Conservation (phyloP, 352 stramenopile genomes). For the Peronosclerospora sorghi region DNA sequence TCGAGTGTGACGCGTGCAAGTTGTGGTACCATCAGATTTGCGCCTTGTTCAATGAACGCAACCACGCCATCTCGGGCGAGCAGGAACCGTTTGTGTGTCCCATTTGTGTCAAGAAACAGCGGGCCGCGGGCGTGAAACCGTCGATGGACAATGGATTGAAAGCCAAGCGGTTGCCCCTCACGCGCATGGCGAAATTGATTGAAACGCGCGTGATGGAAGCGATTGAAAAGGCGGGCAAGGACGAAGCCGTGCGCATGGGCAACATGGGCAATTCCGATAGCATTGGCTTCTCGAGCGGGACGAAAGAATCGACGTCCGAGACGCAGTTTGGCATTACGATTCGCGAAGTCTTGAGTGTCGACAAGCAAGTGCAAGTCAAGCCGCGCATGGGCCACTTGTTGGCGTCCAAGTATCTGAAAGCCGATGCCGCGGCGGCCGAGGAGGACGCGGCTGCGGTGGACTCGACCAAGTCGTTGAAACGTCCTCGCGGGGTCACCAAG, state of each 20-base stretch:
- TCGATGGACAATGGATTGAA: constrained; percentile 77
- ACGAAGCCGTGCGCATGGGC: constrained; percentile 70
- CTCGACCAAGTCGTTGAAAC: constrained; percentile 59
- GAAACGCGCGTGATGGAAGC: constrained; percentile 66
- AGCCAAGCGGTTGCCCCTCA: constrained; percentile 66
- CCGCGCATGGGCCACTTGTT: constrained; percentile 73
- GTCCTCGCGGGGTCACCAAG: constrained; percentile 24
- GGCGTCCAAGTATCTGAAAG: constrained; percentile 48
- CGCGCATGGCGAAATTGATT: constrained; percentile 76
- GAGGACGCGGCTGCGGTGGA: constrained; percentile 1
- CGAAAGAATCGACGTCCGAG: constrained; percentile 60
- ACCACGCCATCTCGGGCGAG: constrained; percentile 90
- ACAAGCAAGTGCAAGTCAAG: constrained; percentile 85
- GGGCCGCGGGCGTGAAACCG: constrained; percentile 52
- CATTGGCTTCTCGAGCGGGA: constrained; percentile 58
- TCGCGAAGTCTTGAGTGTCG: constrained; percentile 74
- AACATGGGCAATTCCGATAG: constrained; percentile 76
- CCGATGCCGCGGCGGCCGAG: constrained; percentile 27
- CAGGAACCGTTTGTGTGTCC: constrained; percentile 82
- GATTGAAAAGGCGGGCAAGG: constrained; percentile 63
- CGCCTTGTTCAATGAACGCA: constrained; percentile 97
- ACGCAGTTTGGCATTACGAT: constrained; percentile 79
- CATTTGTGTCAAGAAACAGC: constrained; percentile 81
- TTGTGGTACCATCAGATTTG: constrained; percentile 99
- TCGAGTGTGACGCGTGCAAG: constrained; percentile 97